These are phyloP conservation scores for Leucocoprinus leucothites DNA, from an alignment of 768 basidiomycete species.

Conservation along the genomic window DNA sequence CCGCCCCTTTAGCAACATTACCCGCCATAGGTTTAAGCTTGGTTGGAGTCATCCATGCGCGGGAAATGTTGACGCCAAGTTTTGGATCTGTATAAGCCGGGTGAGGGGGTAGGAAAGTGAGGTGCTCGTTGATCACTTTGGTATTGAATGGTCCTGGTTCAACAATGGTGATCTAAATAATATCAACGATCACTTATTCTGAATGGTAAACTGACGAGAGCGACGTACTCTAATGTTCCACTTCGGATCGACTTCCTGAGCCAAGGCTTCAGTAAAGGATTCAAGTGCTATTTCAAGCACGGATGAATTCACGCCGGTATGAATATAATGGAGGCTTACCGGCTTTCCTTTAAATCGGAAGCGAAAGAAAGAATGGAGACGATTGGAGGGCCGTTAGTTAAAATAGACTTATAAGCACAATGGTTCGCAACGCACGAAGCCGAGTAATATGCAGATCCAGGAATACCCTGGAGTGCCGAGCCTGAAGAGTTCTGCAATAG, in stretches of 20 bases:
- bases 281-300: slow-evolving; percentile 29
- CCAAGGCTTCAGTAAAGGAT: slow-evolving; percentile 34
- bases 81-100: slow-evolving; percentile 19
- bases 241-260: slow-evolving; percentile 37
- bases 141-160: slow-evolving; percentile 20
- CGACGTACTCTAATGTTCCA: slow-evolving; percentile 46
- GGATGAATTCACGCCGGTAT: too few relatives aligned
- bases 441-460: slow-evolving; percentile 26
- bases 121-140: slow-evolving; percentile 12
- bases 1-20: neutral
- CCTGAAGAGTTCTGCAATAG: slow-evolving; percentile 35
- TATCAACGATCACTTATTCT: neutral
- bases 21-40: neutral
- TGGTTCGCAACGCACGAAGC: slow-evolving; percentile 14
- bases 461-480: slow-evolving; percentile 23
- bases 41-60: slow-evolving; percentile 8
- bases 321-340: neutral
- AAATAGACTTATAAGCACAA: too few relatives aligned
- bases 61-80: slow-evolving; percentile 8
- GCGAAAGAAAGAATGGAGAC: neutral
- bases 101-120: slow-evolving; percentile 11
- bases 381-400: too few relatives aligned
- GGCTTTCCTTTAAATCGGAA: slow-evolving; percentile 15
- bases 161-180: slow-evolving; percentile 16
- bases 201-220: neutral